Percentiles rank a stretch among this genome's conserved stretches.
phyloP scores from a whole-genome alignment of 208 protist species.

The Acanthamoeba healyi region DNA sequence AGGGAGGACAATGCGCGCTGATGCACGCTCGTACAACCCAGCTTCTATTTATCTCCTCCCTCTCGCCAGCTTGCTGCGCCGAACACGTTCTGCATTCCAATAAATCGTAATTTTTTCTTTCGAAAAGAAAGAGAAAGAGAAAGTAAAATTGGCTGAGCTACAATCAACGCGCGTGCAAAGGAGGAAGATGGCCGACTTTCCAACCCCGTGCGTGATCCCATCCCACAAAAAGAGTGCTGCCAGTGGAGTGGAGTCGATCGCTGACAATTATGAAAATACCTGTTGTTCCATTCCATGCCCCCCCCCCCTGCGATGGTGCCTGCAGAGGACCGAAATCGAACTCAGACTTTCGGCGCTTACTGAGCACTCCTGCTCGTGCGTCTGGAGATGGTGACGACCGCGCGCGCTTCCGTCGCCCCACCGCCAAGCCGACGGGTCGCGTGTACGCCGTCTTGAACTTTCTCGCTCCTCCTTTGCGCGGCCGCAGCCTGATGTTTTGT shows the following conservation, averaged over 20 bases:
- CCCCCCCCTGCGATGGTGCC: too few species aligned
- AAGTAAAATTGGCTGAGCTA: too few species aligned
- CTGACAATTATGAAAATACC: too few species aligned
- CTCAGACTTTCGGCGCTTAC: conserved; percentile 48
- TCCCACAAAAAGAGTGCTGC: neutral
- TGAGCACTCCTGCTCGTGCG: conserved; percentile 5
- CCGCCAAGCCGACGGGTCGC: neutral
- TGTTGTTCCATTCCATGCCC: neutral
- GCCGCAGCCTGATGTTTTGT: neutral
- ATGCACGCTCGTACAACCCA: too few species aligned
- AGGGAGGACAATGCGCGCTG: neutral
- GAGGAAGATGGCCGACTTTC: conserved; percentile 26
- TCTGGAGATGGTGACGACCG: neutral
- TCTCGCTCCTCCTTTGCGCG: neutral
- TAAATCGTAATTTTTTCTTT: too few species aligned
- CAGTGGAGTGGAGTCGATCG: too few species aligned
- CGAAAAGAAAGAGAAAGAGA: too few species aligned
- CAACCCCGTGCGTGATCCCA: conserved; percentile 2
- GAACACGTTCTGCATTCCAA: too few species aligned
- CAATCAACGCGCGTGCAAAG: neutral
- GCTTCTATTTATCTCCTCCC: too few species aligned
- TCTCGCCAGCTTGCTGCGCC: too few species aligned
- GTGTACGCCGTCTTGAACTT: neutral
- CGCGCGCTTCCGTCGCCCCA: neutral
- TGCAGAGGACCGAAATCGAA: conserved; percentile 46